A percentile compares a stretch with the other conserved stretches of the same genome.
phyloP scores from a whole-genome alignment of 257 asterid species.

The Phtheirospermum japonicum region DNA sequence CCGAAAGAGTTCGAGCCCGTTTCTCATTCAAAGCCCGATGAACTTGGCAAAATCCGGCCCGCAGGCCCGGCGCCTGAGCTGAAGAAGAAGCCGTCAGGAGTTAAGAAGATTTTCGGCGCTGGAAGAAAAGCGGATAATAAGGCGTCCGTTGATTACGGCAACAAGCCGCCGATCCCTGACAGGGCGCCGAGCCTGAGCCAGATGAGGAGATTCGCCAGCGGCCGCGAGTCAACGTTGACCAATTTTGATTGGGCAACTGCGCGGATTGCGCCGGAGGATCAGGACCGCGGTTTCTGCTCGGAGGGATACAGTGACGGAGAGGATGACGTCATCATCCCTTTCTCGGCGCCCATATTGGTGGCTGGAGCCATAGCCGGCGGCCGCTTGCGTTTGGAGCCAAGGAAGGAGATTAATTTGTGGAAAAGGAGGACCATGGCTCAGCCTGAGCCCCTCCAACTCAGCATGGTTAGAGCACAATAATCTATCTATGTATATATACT shows the following conservation, averaged over 20 bases:
- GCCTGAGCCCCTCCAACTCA: constrained; percentile 61
- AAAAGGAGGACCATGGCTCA: constrained; percentile 74
- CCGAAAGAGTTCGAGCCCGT: constrained; percentile 28
- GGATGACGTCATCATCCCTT: constrained; percentile 40
- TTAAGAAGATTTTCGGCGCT: constrained; percentile 29
- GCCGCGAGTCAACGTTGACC: constrained; percentile 52
- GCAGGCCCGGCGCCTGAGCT: constrained; percentile 26
- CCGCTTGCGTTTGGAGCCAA: constrained; percentile 56
- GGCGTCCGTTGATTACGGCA: constrained; percentile 17
- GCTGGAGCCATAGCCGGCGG: constrained; percentile 23
- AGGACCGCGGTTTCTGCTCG: constrained; percentile 28
- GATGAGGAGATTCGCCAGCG: constrained; percentile 65
- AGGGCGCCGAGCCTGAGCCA: constrained; percentile 47
- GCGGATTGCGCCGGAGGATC: constrained; percentile 39
- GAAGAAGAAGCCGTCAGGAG: constrained; percentile 36
- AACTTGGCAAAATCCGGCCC: constrained; percentile 22
- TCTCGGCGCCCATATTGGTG: constrained; percentile 50
- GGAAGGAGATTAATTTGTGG: constrained; percentile 86
- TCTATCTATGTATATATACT: no score
- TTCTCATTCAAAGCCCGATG: constrained; percentile 28
- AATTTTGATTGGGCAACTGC: constrained; percentile 61
- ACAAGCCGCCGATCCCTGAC: constrained; percentile 28
- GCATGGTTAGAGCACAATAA: not conserved
- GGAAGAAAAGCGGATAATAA: constrained; percentile 38
- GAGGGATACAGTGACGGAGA: constrained; percentile 37